Evolutionary conservation across 1,139 yeast genomes (phyloP).

Genomic region (Magnusiomyces paraingens): DNA sequence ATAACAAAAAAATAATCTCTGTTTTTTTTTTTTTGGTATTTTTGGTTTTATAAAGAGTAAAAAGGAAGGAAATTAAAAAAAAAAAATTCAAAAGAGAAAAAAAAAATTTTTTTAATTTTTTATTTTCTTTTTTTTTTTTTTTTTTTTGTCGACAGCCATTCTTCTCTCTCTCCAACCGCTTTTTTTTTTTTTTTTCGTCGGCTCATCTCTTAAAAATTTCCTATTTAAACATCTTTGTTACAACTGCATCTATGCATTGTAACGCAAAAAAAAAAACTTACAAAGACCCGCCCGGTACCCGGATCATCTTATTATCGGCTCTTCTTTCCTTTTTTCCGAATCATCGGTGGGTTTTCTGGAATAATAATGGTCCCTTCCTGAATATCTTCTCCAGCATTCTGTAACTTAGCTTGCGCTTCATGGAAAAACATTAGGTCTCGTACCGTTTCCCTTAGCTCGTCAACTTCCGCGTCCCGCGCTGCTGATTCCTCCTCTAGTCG

Average conservation of each 20-base stretch:
- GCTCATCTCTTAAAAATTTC: too few relatives aligned
- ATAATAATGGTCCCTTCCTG: slow-evolving; percentile 63
- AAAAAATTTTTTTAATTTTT: too few relatives aligned
- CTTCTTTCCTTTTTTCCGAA: not conserved
- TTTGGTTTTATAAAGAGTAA: not conserved
- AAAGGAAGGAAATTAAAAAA: not conserved
- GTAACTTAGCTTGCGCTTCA: slow-evolving; percentile 65
- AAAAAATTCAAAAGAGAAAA: not conserved
- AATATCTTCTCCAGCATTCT: slow-evolving; percentile 64
- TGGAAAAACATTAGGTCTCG: slow-evolving; percentile 76
- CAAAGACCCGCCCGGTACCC: not conserved
- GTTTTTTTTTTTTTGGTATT: not conserved
- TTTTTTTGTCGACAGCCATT: too few relatives aligned
- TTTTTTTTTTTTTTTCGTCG: too few relatives aligned
- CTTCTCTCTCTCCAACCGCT: too few relatives aligned
- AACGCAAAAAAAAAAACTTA: too few relatives aligned
- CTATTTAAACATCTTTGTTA: too few relatives aligned
- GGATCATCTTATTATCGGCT: not conserved
- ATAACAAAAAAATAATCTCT: too few relatives aligned
- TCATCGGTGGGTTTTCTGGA: slow-evolving; percentile 17
- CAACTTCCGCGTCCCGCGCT: slow-evolving; percentile 36
- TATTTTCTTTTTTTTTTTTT: too few relatives aligned
- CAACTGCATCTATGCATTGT: too few relatives aligned
- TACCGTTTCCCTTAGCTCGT: slow-evolving; percentile 56
- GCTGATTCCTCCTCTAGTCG: slow-evolving; percentile 38